These are phyloP conservation scores for Pyrenochaeta sp. DNA, from an alignment of 2,329 filamentous ascomycete genomes.

Conservation along the genomic window DNA sequence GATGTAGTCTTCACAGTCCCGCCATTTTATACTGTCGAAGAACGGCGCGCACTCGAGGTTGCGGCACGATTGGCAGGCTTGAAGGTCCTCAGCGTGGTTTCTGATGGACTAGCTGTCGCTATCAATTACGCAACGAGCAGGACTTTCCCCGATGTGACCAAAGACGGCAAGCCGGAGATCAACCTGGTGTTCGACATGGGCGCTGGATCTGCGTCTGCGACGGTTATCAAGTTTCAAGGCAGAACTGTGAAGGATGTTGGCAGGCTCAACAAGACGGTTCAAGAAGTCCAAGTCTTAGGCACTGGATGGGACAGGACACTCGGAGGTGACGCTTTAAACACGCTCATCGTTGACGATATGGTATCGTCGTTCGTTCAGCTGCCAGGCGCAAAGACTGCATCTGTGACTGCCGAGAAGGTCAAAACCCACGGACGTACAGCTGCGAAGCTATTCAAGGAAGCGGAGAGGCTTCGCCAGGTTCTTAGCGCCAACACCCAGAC, in stretches of 20 bases:
- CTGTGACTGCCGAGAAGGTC: conserved; percentile 69
- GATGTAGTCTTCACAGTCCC: conserved; percentile 91
- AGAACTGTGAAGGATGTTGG: conserved; percentile 89
- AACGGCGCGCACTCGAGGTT: conserved; percentile 84
- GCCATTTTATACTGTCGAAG: conserved; percentile 87
- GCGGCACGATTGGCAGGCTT: conserved; percentile 89
- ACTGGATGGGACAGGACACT: conserved; percentile 88
- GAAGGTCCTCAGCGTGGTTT: conserved; percentile 83
- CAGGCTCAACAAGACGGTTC: conserved; percentile 94
- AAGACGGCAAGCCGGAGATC: conserved; percentile 86
- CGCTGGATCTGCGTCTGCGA: conserved; percentile 90
- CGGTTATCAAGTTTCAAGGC: conserved; percentile 88
- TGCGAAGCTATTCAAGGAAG: conserved; percentile 92
- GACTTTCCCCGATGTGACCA: conserved; percentile 83
- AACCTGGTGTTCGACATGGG: conserved; percentile 98
- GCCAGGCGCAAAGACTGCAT: conserved; percentile 67
- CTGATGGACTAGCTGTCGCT: conserved; percentile 89
- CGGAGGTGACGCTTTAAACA: conserved; percentile 88
- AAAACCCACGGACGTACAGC: conserved; percentile 82
- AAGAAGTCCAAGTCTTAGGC: conserved; percentile 91
- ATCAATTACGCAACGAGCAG: conserved; percentile 94
- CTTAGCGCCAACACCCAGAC: conserved; percentile 92
- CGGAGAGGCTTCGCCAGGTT: conserved; percentile 85
- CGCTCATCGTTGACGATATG: conserved; percentile 89
- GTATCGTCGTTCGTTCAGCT: conserved; percentile 78